phyloP scores from a whole-genome alignment of 805 yeast species.

The Kodamaea kaohsiungensis region DNA sequence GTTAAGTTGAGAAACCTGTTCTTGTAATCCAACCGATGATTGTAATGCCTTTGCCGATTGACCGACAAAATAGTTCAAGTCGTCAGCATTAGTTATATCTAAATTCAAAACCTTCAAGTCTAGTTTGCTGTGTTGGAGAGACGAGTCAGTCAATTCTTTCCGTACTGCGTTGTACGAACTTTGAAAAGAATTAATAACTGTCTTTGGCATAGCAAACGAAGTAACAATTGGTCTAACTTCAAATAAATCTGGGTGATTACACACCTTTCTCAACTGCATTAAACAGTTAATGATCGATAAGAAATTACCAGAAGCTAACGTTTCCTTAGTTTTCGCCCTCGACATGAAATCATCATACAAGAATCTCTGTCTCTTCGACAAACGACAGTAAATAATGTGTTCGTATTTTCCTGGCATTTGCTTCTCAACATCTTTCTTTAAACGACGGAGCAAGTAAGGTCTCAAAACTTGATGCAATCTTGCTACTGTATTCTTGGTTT shows the following conservation, averaged over 20 bases:
- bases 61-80: constrained; percentile 47
- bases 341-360: constrained; percentile 97
- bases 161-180: constrained; percentile 28
- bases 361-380: constrained; percentile 89
- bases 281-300: constrained; percentile 93
- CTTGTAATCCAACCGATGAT: constrained; percentile 47
- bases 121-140: constrained; percentile 21
- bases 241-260: constrained; percentile 96
- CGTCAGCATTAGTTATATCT: constrained; percentile 49
- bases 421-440: constrained; percentile 95
- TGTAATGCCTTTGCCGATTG: constrained; percentile 45
- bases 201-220: constrained; percentile 72
- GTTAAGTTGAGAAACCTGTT: constrained; percentile 46
- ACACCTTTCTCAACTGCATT: constrained; percentile 96
- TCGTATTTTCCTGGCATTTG: constrained; percentile 99
- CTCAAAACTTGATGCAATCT: constrained; percentile 91
- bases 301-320: constrained; percentile 91
- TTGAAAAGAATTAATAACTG: constrained; percentile 54
- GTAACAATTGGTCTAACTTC: constrained; percentile 95
- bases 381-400: constrained; percentile 87
- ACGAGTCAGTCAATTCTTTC: constrained; percentile 21
- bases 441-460: constrained; percentile 87
- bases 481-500: constrained; percentile 80
- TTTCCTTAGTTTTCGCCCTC: constrained; percentile 91
- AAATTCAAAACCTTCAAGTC: constrained; percentile 64